A percentile compares a stretch with the other conserved stretches of the same genome.
These are phyloP conservation scores for Vitis labrusca DNA, from an alignment of 164 flowering plant species.

Conservation along the genomic window DNA sequence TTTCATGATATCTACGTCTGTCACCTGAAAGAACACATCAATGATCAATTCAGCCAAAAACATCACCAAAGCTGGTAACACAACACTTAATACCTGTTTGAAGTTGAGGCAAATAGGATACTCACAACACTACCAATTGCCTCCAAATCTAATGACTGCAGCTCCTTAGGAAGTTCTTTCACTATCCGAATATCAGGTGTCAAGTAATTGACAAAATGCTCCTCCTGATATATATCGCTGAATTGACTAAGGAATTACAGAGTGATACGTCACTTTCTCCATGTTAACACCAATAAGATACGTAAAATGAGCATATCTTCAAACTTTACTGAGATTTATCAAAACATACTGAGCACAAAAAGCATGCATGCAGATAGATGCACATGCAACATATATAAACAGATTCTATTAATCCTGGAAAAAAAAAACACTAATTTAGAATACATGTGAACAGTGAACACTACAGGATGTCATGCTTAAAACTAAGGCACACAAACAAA, in stretches of 20 bases:
- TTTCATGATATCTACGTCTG: conserved; percentile 74
- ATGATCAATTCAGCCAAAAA: conserved; percentile 18
- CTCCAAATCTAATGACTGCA: conserved; percentile 82
- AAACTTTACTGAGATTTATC: neutral
- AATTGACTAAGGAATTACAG: conserved; percentile 74
- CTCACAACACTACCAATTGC: conserved; percentile 92
- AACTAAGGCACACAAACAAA: too few species aligned
- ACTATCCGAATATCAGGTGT: conserved; percentile 85
- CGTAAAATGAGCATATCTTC: conserved; percentile 1
- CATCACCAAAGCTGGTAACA: neutral
- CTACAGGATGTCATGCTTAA: too few species aligned
- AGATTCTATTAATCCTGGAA: too few species aligned
- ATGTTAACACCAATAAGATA: conserved; percentile 6
- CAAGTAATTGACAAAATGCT: conserved; percentile 79
- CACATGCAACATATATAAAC: too few species aligned
- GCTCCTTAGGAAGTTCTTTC: conserved; percentile 84
- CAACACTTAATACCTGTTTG: neutral
- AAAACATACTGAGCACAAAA: too few species aligned
- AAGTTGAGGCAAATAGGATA: conserved; percentile 12
- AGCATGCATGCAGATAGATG: too few species aligned
- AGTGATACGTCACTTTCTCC: conserved; percentile 41
- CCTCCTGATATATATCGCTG: conserved; percentile 97
- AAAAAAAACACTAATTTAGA: too few species aligned
- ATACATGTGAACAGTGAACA: too few species aligned
- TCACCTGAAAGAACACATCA: conserved; percentile 51